Conservation (phyloP, 2,329 filamentous ascomycete genomes). For the Lecanosticta acicola region DNA sequence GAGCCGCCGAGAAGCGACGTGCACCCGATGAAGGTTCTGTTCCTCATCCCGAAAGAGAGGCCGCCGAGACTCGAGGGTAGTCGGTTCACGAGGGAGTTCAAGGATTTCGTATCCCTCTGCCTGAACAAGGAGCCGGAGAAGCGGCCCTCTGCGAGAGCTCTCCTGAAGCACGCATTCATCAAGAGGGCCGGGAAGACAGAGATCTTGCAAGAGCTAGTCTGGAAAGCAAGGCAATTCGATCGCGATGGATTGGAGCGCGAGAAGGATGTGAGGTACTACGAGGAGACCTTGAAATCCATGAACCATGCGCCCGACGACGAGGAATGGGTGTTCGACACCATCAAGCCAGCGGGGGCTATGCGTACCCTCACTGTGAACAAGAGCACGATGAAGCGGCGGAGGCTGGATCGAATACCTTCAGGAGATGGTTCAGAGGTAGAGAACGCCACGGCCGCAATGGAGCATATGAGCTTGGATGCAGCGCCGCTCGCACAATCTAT, state of each 20-base stretch:
- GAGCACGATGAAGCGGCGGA: constrained; percentile 48
- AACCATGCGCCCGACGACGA: constrained; percentile 61
- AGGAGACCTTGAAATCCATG: constrained; percentile 66
- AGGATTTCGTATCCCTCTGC: constrained; percentile 86
- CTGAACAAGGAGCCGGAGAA: constrained; percentile 86
- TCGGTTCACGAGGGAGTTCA: constrained; percentile 62
- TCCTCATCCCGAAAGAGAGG: constrained; percentile 82
- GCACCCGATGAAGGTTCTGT: constrained; percentile 90
- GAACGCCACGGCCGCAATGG: constrained; percentile 35
- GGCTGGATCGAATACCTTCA: constrained; percentile 43
- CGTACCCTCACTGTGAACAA: constrained; percentile 46
- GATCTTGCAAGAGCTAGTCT: constrained; percentile 77
- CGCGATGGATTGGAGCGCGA: constrained; percentile 37
- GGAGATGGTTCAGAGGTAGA: constrained; percentile 32
- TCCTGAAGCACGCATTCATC: constrained; percentile 85
- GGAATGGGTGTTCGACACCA: constrained; percentile 93
- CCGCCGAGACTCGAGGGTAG: constrained; percentile 77
- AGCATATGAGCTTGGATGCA: constrained; percentile 40
- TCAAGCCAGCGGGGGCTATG: constrained; percentile 60
- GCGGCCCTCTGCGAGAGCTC: constrained; percentile 76
- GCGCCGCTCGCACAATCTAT: constrained; percentile 34
- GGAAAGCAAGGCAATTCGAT: constrained; percentile 76
- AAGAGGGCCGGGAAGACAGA: constrained; percentile 82
- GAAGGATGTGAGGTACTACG: constrained; percentile 72
- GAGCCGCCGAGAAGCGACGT: constrained; percentile 82